A percentile compares a stretch with the other conserved stretches of the same genome.
Conservation (phyloP, 108 stramenopile species). For the Nitzschia putrida region DNA sequence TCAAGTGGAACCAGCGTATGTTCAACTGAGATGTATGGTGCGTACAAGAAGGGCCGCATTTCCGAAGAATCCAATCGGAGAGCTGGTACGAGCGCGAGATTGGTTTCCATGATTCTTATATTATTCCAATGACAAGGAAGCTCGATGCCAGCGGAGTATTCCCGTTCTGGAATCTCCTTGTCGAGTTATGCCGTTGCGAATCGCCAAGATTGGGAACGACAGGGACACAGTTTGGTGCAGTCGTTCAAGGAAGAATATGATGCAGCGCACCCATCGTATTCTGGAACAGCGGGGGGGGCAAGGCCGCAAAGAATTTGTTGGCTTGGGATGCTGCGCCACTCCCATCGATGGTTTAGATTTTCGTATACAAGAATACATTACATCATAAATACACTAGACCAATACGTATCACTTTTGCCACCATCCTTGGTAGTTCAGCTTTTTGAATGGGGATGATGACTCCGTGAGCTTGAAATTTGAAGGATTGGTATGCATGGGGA, state of each 20-base stretch:
- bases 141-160: not conserved
- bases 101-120: constrained; percentile 2
- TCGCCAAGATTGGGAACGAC: constrained; percentile 4
- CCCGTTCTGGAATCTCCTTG: not conserved
- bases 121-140: not conserved
- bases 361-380: no score
- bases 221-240: not conserved
- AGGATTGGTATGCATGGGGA: no score
- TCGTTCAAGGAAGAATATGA: not conserved
- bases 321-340: no score
- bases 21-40: constrained; percentile 35
- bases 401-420: no score
- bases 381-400: no score
- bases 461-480: no score
- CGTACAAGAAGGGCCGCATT: constrained; percentile 1
- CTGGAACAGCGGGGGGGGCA: no score
- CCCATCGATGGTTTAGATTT: no score
- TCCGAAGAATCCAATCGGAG: constrained; percentile 41
- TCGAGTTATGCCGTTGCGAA: not conserved
- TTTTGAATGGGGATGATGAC: no score
- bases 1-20: constrained; percentile 45
- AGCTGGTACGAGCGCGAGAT: constrained; percentile 14
- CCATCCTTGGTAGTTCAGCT: no score
- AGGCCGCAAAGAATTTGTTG: constrained; percentile 24
- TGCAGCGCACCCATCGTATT: constrained; percentile 16